phyloP scores from a whole-genome alignment of 805 yeast genomes.

The Yarrowia sp. region DNA sequence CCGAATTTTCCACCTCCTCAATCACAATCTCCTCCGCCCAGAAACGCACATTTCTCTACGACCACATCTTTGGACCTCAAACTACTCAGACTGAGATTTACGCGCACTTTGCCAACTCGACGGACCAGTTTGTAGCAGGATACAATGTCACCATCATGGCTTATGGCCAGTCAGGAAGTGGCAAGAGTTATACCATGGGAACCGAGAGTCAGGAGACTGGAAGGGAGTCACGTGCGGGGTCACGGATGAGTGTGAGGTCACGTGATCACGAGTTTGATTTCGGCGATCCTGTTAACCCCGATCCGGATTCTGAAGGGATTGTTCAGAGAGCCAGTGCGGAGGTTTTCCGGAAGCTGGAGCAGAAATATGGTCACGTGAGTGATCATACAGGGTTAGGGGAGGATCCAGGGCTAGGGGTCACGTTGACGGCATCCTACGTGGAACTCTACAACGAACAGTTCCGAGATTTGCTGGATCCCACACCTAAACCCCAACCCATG shows the following conservation, averaged over 20 bases:
- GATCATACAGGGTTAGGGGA: neutral
- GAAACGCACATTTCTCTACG: conserved; percentile 30
- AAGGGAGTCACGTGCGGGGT: neutral
- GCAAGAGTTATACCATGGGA: conserved; percentile 47
- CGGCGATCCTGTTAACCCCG: neutral
- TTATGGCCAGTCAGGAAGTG: conserved; percentile 42
- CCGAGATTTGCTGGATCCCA: conserved; percentile 39
- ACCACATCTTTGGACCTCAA: conserved; percentile 30
- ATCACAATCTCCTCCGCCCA: conserved; percentile 14
- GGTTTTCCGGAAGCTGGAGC: conserved; percentile 27
- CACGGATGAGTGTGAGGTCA: neutral
- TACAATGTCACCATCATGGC: conserved; percentile 36
- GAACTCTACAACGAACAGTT: conserved; percentile 70
- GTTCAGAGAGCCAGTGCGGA: conserved; percentile 46
- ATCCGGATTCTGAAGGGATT: conserved; percentile 48
- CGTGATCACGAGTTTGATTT: neutral
- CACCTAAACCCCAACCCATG: conserved; percentile 29
- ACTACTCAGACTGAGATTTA: conserved; percentile 32
- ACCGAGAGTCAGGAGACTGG: conserved; percentile 22
- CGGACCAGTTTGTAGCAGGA: conserved; percentile 31
- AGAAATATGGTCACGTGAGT: neutral
- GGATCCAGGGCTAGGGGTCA: neutral
- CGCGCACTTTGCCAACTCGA: conserved; percentile 26
- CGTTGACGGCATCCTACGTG: conserved; percentile 48
- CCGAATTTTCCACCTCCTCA: neutral